A percentile compares a stretch with the other conserved stretches of the same genome.
These are phyloP conservation scores for Albifimbria verrucaria DNA, from an alignment of 2,329 filamentous ascomycete genomes.

Conservation along the genomic window DNA sequence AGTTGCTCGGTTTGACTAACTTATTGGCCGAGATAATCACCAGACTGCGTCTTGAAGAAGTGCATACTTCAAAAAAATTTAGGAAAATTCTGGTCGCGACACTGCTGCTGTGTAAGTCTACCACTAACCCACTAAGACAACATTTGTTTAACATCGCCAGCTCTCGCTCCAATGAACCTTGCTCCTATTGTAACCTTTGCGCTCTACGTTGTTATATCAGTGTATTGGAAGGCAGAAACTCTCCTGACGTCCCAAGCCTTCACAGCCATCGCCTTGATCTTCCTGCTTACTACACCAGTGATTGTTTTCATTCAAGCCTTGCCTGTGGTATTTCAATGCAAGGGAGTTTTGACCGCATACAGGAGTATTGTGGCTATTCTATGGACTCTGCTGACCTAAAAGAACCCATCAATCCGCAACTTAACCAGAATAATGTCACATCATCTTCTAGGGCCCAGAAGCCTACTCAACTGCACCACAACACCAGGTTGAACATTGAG, in stretches of 20 bases:
- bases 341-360: constrained; percentile 18
- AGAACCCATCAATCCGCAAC: no score
- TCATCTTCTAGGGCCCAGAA: no score
- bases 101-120: constrained; percentile 17
- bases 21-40: constrained; percentile 21
- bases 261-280: constrained; percentile 15
- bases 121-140: no score
- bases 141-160: no score
- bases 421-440: no score
- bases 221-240: constrained; percentile 17
- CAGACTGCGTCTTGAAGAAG: constrained; percentile 22
- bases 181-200: constrained; percentile 22
- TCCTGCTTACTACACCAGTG: constrained; percentile 14
- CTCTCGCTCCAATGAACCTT: constrained; percentile 10
- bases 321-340: constrained; percentile 13
- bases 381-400: no score
- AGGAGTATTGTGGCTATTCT: constrained; percentile 17
- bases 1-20: constrained; percentile 35
- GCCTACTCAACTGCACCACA: no score
- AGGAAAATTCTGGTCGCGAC: constrained; percentile 18
- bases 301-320: constrained; percentile 17
- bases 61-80: constrained; percentile 23
- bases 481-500: no score
- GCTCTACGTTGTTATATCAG: constrained; percentile 20
- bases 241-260: constrained; percentile 18